Evolutionary conservation across 2,329 filamentous ascomycete genomes (phyloP).

Genomic region (Blastomyces emzantsi): DNA sequence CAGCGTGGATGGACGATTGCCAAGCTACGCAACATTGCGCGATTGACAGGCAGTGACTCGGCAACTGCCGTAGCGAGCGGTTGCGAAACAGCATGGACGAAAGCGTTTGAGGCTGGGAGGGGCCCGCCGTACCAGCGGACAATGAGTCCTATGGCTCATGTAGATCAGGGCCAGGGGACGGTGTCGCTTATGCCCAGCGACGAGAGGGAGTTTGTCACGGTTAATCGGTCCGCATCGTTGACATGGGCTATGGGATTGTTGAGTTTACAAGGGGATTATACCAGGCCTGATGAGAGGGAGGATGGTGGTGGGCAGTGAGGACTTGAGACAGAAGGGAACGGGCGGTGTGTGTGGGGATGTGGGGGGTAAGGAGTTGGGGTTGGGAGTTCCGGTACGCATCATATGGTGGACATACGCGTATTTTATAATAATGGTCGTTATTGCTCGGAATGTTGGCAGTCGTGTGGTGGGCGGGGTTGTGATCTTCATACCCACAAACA

Average conservation of each 20-base stretch:
- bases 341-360: too few species aligned
- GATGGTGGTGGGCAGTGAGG: neutral
- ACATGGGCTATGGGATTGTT: constrained; percentile 73
- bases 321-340: neutral
- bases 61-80: constrained; percentile 71
- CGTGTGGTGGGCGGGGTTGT: neutral
- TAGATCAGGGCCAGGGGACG: constrained; percentile 18
- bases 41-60: constrained; percentile 79
- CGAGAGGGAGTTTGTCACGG: constrained; percentile 49
- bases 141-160: constrained; percentile 12
- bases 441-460: neutral
- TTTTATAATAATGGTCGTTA: neutral
- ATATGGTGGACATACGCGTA: neutral
- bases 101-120: constrained; percentile 60
- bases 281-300: neutral
- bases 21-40: constrained; percentile 64
- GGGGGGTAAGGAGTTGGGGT: neutral
- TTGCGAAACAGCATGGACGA: constrained; percentile 77
- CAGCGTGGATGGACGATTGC: constrained; percentile 73
- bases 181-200: constrained; percentile 14
- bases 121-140: constrained; percentile 63
- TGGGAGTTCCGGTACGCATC: neutral
- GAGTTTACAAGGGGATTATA: constrained; percentile 61
- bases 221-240: constrained; percentile 54
- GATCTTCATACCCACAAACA: neutral